Evolutionary conservation across 2,329 filamentous ascomycete species (phyloP).

Genomic region (Pezicula radicicola): DNA sequence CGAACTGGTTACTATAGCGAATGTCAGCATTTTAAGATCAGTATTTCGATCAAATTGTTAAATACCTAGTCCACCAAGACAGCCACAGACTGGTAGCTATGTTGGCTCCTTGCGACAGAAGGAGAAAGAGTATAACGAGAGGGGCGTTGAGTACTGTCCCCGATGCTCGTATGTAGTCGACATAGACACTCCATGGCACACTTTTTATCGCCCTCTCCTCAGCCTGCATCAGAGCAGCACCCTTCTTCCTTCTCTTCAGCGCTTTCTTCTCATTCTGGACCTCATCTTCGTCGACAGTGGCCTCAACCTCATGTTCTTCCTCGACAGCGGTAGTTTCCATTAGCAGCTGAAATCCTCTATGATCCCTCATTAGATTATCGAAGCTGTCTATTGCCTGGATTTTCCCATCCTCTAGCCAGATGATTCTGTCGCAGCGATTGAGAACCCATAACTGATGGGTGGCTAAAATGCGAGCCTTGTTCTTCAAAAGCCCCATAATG

Average conservation of each 20-base stretch:
- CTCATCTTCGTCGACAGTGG: constrained; percentile 47
- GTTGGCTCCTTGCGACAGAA: constrained; percentile 70
- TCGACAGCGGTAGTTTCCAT: constrained; percentile 58
- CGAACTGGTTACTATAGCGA: constrained; percentile 48
- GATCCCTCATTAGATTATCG: constrained; percentile 58
- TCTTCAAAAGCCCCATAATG: constrained; percentile 62
- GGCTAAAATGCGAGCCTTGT: constrained; percentile 65
- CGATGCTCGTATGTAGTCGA: constrained; percentile 58
- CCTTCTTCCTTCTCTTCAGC: constrained; percentile 53
- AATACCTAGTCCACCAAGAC: constrained; percentile 78
- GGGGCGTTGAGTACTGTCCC: constrained; percentile 55
- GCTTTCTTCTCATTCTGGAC: constrained; percentile 40
- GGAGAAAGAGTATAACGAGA: constrained; percentile 48
- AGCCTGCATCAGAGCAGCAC: constrained; percentile 66
- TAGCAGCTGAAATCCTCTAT: constrained; percentile 55
- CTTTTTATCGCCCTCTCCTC: constrained; percentile 58
- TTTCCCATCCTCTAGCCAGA: constrained; percentile 62
- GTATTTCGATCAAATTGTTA: constrained; percentile 42
- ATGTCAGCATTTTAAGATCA: constrained; percentile 33
- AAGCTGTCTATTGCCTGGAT: constrained; percentile 63
- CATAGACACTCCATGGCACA: constrained; percentile 59
- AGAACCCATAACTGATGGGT: constrained; percentile 69
- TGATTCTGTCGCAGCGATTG: constrained; percentile 62
- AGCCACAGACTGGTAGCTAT: constrained; percentile 87
- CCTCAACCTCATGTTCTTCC: constrained; percentile 50